These are phyloP conservation scores for Tolypocladium sp. DNA, from an alignment of 2,329 filamentous ascomycete genomes.

Conservation along the genomic window DNA sequence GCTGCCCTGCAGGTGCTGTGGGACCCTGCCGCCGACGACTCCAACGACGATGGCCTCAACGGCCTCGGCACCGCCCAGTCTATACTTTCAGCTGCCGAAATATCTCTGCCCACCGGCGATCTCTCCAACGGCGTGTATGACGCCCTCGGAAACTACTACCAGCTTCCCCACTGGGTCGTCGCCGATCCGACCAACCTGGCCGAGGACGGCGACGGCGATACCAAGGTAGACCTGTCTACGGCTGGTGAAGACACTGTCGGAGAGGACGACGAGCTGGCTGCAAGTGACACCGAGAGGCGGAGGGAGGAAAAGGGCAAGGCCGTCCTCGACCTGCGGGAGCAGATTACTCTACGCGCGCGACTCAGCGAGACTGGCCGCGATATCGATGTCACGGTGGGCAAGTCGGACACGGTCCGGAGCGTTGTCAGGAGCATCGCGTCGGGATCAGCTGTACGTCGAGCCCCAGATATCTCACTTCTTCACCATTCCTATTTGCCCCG, in stretches of 20 bases:
- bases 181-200: slow-evolving; percentile 52
- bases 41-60: slow-evolving; percentile 25
- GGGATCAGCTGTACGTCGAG: slow-evolving; percentile 4
- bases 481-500: not conserved
- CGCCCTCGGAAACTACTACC: slow-evolving; percentile 59
- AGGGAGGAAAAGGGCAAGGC: slow-evolving; percentile 53
- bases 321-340: slow-evolving; percentile 40
- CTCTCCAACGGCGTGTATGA: slow-evolving; percentile 66
- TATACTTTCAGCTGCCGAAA: slow-evolving; percentile 68
- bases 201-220: slow-evolving; percentile 21
- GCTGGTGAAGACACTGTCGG: slow-evolving; percentile 26
- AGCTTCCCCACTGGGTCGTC: slow-evolving; percentile 58
- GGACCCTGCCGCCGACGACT: slow-evolving; percentile 34
- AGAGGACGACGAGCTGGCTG: slow-evolving; percentile 22
- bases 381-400: slow-evolving; percentile 46
- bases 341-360: slow-evolving; percentile 49
- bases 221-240: slow-evolving; percentile 24
- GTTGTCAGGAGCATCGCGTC: slow-evolving; percentile 52
- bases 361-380: slow-evolving; percentile 61
- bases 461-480: not conserved
- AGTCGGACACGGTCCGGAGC: slow-evolving; percentile 53
- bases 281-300: slow-evolving; percentile 25
- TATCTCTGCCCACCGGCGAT: slow-evolving; percentile 66
- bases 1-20: slow-evolving; percentile 61
- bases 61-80: slow-evolving; percentile 63